Conservation (phyloP, 148 eudicot genomes). For the Fagopyrum homotropicum region DNA sequence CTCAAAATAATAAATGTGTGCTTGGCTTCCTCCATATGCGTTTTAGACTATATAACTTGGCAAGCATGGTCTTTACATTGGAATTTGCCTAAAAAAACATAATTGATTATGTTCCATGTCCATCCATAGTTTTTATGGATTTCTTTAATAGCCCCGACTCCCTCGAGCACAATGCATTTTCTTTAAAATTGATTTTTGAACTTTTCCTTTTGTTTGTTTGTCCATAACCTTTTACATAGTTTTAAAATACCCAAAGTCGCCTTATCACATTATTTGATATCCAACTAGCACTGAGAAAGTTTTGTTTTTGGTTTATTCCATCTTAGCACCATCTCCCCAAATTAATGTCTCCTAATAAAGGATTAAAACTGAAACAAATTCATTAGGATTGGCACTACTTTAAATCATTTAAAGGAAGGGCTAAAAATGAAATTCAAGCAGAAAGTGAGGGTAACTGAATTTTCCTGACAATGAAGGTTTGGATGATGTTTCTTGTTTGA, state of each 20-base stretch:
- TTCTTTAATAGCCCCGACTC: background rate
- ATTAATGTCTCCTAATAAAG: background rate
- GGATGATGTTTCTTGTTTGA: background rate
- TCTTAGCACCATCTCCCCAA: background rate
- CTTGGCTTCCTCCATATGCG: background rate
- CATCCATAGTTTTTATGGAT: background rate
- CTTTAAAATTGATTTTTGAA: background rate
- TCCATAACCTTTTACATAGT: background rate
- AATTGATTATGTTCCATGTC: background rate
- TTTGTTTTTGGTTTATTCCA: background rate
- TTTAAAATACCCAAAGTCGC: background rate
- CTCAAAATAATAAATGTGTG: background rate
- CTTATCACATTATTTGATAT: background rate
- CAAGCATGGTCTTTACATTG: background rate
- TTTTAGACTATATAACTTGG: background rate
- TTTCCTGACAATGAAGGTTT: background rate
- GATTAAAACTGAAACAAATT: background rate
- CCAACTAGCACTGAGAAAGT: background rate
- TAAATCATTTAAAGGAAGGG: background rate
- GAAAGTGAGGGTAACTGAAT: background rate
- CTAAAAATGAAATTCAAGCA: background rate
- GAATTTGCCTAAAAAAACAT: background rate
- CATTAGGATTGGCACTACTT: background rate
- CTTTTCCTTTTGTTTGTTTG: background rate
- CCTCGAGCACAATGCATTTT: background rate